These are phyloP conservation scores for Trypanosoma brucei DNA, from an alignment of 208 protist species.

Conservation along the genomic window DNA sequence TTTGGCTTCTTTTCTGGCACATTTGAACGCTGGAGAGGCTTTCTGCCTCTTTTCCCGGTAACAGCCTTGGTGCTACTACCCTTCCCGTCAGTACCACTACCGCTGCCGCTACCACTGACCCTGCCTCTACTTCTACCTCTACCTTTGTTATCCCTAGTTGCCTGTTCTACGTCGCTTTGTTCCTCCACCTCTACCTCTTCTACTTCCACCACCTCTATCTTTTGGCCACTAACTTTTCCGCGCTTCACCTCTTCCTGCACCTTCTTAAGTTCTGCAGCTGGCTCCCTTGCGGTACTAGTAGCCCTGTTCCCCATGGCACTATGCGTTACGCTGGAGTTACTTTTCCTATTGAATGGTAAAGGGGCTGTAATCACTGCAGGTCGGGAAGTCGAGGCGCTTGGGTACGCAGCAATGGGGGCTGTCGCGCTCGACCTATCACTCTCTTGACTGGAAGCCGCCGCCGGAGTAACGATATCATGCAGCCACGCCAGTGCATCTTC, in stretches of 20 bases:
- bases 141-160: constrained; percentile 6
- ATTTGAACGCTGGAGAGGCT: too few species aligned
- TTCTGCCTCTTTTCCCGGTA: background rate
- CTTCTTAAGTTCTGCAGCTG: background rate
- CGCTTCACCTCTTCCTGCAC: background rate
- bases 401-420: background rate
- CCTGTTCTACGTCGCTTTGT: constrained; percentile 1
- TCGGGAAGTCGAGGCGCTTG: too few species aligned
- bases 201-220: constrained; percentile 21
- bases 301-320: too few species aligned
- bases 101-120: constrained; percentile 4
- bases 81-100: constrained; percentile 9
- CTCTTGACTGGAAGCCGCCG: constrained; percentile 11
- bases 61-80: constrained; percentile 1
- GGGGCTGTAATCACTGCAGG: too few species aligned
- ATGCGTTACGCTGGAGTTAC: too few species aligned
- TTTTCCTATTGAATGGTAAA: too few species aligned
- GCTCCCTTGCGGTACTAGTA: too few species aligned
- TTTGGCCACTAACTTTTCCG: background rate
- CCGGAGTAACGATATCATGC: constrained; percentile 72
- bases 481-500: constrained; percentile 78
- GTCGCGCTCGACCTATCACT: background rate
- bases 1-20: too few species aligned
- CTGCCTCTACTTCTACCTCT: constrained; percentile 4
- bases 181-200: constrained; percentile 16